phyloP scores from a whole-genome alignment of 2,329 filamentous ascomycete genomes.

The Colletotrichum melonis region DNA sequence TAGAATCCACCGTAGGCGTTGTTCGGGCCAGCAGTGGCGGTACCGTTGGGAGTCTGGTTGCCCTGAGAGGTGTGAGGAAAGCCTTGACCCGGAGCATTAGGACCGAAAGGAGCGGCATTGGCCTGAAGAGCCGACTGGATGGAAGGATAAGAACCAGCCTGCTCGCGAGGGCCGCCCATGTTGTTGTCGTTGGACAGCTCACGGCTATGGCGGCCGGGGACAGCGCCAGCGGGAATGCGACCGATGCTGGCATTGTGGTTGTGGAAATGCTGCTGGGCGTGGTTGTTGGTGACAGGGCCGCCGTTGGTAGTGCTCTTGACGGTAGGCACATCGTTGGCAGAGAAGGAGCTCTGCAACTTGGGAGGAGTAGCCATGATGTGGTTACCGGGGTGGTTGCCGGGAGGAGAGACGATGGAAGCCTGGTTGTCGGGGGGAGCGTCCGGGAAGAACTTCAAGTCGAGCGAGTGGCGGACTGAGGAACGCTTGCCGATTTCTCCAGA shows the following conservation, averaged over 20 bases:
- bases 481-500: slow-evolving; percentile 59
- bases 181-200: slow-evolving; percentile 70
- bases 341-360: slow-evolving; percentile 89
- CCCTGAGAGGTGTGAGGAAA: slow-evolving; percentile 38
- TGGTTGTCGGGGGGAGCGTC: slow-evolving; percentile 55
- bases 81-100: slow-evolving; percentile 56
- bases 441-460: slow-evolving; percentile 64
- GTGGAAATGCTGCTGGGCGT: slow-evolving; percentile 74
- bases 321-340: slow-evolving; percentile 88
- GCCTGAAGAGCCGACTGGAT: slow-evolving; percentile 82
- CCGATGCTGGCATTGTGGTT: slow-evolving; percentile 87
- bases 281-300: slow-evolving; percentile 58
- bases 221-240: slow-evolving; percentile 76
- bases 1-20: slow-evolving; percentile 29
- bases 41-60: slow-evolving; percentile 38
- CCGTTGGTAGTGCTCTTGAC: slow-evolving; percentile 72
- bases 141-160: slow-evolving; percentile 63
- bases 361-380: slow-evolving; percentile 72
- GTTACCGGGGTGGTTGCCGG: slow-evolving; percentile 60
- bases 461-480: slow-evolving; percentile 66
- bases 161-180: slow-evolving; percentile 54
- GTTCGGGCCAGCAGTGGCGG: slow-evolving; percentile 18
- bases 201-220: slow-evolving; percentile 77
- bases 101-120: slow-evolving; percentile 83
- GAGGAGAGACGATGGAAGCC: slow-evolving; percentile 55